Evolutionary conservation across 2,329 filamentous ascomycete genomes (phyloP), one percentile per base, ranked within the genome.

Genomic region (Aspergillus luchuensis): DNA sequence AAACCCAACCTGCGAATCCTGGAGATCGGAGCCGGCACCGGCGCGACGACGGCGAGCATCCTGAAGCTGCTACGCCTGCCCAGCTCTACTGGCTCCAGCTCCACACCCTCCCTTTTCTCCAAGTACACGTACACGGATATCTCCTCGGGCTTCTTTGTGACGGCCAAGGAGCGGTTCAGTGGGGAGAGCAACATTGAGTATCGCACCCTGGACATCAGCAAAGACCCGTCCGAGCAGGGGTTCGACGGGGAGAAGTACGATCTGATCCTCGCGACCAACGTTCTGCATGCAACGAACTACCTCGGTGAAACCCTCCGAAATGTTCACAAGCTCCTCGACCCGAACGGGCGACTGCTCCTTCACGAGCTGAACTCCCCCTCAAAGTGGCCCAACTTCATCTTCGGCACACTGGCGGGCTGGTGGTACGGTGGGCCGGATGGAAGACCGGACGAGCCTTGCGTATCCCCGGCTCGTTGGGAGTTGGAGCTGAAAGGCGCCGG

Each of bases 301-400:
- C 57, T 73, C 8, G 38, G 58, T 3, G 61, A 59, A 10, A 69
- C 69, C 7, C 45, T 73, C 28, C 47, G 23, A 3, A 64, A 68
- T 56, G 60, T 69, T 1, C 60, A 62, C 13, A 59, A 54, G 10
- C 57, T 73, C 21, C 61, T 74, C 4, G 62, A 66, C 48, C 78
- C 81, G 0, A 79, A 79, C 79, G 81, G 61, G 10, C 19, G 43
- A 13, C 43, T 63, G 13, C 28, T 56, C 4, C 55, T 63, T 7
- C 25, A 57, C 10, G 57, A 60, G 36, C 54, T 60, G 2, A 45
- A 33, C 28, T 25, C 50, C 4, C 10, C 41, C 2, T 45, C 54
- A 21, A 56, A 43, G 17, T 59, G 50, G 36, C 10, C 25, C 8
- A 63, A 60, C 15, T 54, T 55, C 23, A 51, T 51, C 17, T 55